These are phyloP conservation scores for Durusdinium trenchii DNA, from an alignment of 73 alveolate genomes.

Conservation along the genomic window DNA sequence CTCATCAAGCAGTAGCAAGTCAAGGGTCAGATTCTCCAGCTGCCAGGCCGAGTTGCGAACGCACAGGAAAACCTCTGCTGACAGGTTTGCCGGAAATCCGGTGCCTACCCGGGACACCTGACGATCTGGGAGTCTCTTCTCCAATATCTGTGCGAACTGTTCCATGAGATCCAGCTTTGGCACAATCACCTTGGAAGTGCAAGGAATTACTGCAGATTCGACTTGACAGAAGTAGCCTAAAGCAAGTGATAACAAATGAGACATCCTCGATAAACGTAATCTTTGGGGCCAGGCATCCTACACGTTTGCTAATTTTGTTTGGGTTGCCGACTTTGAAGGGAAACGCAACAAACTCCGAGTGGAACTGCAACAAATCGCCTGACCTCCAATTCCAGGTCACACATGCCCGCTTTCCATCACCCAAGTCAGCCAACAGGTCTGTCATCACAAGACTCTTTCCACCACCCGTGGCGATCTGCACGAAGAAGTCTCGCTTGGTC, in stretches of 20 bases:
- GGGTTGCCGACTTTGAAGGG: too few species aligned
- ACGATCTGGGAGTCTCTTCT: not conserved
- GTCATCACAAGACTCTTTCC: slow-evolving; percentile 23
- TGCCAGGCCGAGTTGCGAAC: not conserved
- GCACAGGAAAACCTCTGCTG: slow-evolving; percentile 9
- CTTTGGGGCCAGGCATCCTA: too few species aligned
- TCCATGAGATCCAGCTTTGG: slow-evolving; percentile 34
- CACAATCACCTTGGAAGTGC: too few species aligned
- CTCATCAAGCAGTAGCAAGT: not conserved
- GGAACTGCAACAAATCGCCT: too few species aligned
- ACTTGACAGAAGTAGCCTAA: too few species aligned
- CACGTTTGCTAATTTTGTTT: too few species aligned
- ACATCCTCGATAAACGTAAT: too few species aligned
- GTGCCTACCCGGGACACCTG: slow-evolving; percentile 19
- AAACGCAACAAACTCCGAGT: too few species aligned
- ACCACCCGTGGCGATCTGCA: slow-evolving; percentile 29
- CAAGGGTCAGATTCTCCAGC: not conserved
- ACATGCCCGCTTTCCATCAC: not conserved
- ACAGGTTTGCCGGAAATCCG: not conserved
- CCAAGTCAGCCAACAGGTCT: not conserved
- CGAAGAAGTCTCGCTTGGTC: not conserved
- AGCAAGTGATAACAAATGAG: too few species aligned
- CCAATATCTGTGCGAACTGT: not conserved
- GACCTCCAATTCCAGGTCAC: too few species aligned
- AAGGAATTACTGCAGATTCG: too few species aligned